Base-by-base conservation (phyloP, 306 rosid genomes). In the Quercus agrifolia region DNA sequence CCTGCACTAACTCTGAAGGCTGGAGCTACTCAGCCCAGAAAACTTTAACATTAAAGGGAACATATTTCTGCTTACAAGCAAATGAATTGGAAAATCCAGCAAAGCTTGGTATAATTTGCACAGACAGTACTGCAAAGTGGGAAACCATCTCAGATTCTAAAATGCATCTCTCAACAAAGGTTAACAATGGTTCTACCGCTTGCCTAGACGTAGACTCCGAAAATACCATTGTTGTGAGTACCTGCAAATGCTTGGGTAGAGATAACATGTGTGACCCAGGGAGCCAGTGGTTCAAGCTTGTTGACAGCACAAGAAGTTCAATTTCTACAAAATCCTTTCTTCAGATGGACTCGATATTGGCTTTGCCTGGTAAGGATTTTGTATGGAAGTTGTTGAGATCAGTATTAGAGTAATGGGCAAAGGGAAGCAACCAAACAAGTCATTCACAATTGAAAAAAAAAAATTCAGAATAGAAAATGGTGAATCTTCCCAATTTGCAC, bases 211-310 rank as follows among this genome's bases (percentile, higher is more conserved):
- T 90, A 0, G 91, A 90, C 62, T 81, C 90, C 55, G 77, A 77
- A 81, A 90, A 89, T 56, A 54, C 2, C 12, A 63, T 95, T 54
- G 83, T 92, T 77, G 91, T 98, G 55, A 92, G 82, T 77, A 74
- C 82, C 38, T 94, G 99, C 81, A 94, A 87, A 76, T 94, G 99
- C 76, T 81, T 94, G 75, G 83, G 82, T 58, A 49, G 73, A 41
- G 72, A 91, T 54, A 62, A 8, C 1, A 27, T 71, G 5, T 94
- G 99, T 25, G 92, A 92, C 84, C 98, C 98, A 0, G 87, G 46
- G 28, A 91, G 90, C 86, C 99, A 95, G 57, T 95, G 99, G 99
- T 92, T 92, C 85, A 90, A 88, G 73, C 90, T 92, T 19, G 91
- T 92, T 27, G 91, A 89, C 59, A 89, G 90, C 49, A 86, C 93